Base-by-base conservation (phyloP, 1,284 basidiomycete species). In the Leccinum fallax region DNA sequence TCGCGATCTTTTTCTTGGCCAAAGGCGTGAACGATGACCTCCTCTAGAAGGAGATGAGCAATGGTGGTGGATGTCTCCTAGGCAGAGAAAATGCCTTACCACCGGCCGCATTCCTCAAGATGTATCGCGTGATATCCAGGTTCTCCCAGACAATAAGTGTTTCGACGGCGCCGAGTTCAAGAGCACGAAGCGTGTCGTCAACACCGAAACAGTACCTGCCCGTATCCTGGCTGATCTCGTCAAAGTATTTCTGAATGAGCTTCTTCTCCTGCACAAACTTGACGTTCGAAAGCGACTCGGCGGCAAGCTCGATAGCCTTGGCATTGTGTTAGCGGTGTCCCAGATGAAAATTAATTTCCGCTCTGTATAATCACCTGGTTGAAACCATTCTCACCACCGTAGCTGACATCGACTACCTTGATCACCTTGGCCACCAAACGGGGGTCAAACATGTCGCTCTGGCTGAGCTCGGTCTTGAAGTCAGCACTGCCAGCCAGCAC, bases 191-290 rank as follows among this genome's bases (percentile, higher is more conserved):
- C 1, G 97, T 99, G 76, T 99, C 97, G 16, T 94, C 93, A 65
- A 99, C 86, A 79, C 97, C 97, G 76, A 98, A 99, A 80, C 97
- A 98, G 83, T 98, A 99, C 78, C 93, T 95, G 72, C 90, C 94
- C 21, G 95, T 97, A 76, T 99, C 97, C 76, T 94, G 93, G 66
- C 95, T 97, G 79, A 99, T 99, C 80, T 99, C 97, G 75, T 99
- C 97, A 78, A 99, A 98, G 83, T 98, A 99, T 76, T 88, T 94
- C 76, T 98, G 96, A 70, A 98, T 97, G 52, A 98, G 87, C 76
- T 84, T 92, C 85, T 99, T 99, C 84, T 99, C 97, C 78, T 99
- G 97, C 16, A 99, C 95, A 70, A 99, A 99, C 77, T 99, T 99
- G 83, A 99, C 97, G 76, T 98, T 98, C 52, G 93, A 89, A 28